phyloP scores from a whole-genome alignment of 306 rosid species.

The Rosa multiflora region DNA sequence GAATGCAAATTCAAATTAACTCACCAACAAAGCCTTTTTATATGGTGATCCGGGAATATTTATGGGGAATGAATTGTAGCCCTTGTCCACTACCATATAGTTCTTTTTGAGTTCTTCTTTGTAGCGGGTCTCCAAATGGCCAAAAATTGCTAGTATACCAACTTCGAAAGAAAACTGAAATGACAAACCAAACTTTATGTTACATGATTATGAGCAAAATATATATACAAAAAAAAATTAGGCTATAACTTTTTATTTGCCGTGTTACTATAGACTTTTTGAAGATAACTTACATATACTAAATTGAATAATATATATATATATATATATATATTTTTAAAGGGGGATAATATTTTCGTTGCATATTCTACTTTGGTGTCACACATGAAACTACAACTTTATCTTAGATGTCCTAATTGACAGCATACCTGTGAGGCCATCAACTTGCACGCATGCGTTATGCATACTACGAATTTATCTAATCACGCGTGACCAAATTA shows the following conservation, averaged over 20 bases:
- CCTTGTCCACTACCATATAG: slow-evolving; percentile 56
- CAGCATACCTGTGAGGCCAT: background rate
- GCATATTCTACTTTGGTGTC: background rate
- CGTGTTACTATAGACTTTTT: background rate
- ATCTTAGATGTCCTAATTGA: background rate
- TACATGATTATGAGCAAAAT: background rate
- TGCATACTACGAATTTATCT: background rate
- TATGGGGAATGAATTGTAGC: slow-evolving; percentile 83
- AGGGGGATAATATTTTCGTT: background rate
- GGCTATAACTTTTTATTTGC: background rate
- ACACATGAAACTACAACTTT: too few species aligned
- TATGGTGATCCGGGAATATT: slow-evolving; percentile 69
- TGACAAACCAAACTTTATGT: background rate
- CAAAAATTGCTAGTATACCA: slow-evolving; percentile 64
- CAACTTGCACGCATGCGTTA: background rate
- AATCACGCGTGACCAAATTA: too few species aligned
- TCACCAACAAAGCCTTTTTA: slow-evolving; percentile 66
- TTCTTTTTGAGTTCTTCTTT: slow-evolving; percentile 65
- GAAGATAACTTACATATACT: background rate
- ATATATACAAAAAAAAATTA: background rate
- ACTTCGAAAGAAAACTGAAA: slow-evolving; percentile 83
- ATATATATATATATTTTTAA: too few species aligned
- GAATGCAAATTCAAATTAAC: background rate
- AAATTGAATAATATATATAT: background rate
- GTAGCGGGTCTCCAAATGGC: slow-evolving; percentile 47